phyloP scores from a whole-genome alignment of 305 asterid genomes.

The Fraxinus greggii region DNA sequence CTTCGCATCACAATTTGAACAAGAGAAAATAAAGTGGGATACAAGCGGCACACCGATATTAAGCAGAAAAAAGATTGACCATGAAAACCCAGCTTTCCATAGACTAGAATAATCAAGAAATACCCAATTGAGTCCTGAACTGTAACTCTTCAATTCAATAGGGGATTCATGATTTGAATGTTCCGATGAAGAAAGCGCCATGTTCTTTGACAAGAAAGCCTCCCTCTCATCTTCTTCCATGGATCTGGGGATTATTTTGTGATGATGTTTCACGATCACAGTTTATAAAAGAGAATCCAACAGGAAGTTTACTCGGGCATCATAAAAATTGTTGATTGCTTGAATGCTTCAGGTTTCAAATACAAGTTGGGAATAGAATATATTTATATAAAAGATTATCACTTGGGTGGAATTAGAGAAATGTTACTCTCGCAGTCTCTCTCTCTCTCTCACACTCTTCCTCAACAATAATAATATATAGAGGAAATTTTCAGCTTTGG shows the following conservation, averaged over 20 bases:
- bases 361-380: background rate
- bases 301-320: background rate
- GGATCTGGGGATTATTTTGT: background rate
- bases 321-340: background rate
- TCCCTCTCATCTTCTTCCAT: conserved; percentile 59
- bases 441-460: background rate
- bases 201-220: conserved; percentile 22
- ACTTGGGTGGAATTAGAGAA: background rate
- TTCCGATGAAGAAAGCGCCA: conserved; percentile 22
- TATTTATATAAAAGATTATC: background rate
- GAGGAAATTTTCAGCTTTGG: background rate
- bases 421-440: background rate
- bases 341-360: background rate
- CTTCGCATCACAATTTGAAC: conserved; percentile 52
- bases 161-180: conserved; percentile 33
- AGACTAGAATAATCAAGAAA: conserved; percentile 67
- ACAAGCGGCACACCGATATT: conserved; percentile 63
- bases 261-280: background rate
- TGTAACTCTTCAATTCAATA: conserved; percentile 48
- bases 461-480: too few relatives aligned
- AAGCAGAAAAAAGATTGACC: conserved; percentile 74
- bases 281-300: background rate
- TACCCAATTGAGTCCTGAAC: conserved; percentile 62
- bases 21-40: conserved; percentile 63
- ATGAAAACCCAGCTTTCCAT: conserved; percentile 71